Percentiles rank a stretch among this genome's conserved stretches.
Evolutionary conservation across 176 grass and related monocot species (phyloP).

Genomic region (Zea luxurians): DNA sequence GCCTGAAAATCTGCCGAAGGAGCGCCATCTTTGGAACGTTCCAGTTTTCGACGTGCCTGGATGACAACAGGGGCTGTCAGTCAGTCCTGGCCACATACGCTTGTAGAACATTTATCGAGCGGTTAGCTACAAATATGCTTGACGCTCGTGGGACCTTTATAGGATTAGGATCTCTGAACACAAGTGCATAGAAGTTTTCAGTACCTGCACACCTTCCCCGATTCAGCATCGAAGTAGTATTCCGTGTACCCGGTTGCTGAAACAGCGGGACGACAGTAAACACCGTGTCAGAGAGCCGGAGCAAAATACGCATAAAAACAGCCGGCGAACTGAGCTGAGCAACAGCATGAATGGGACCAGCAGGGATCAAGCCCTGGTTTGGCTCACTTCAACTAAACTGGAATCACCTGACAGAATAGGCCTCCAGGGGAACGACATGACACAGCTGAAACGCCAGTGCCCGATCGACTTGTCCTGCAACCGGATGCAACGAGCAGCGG

Average conservation of each 20-base stretch:
- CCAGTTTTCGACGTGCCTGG: slow-evolving; percentile 83
- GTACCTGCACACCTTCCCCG: slow-evolving; percentile 80
- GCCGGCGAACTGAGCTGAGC: background rate
- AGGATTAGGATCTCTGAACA: background rate
- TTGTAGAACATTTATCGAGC: background rate
- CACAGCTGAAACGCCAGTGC: slow-evolving; percentile 90
- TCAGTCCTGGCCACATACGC: background rate
- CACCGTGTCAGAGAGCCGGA: background rate
- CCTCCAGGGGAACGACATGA: slow-evolving; percentile 97
- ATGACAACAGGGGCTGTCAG: background rate
- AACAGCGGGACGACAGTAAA: background rate
- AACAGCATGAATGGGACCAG: background rate
- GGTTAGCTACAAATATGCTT: background rate
- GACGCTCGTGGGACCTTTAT: background rate
- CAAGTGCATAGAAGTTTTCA: background rate
- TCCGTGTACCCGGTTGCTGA: slow-evolving; percentile 93
- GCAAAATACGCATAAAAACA: background rate
- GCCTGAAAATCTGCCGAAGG: slow-evolving; percentile 86
- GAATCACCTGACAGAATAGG: slow-evolving; percentile 77
- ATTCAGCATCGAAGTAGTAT: slow-evolving; percentile 70
- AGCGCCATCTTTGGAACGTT: slow-evolving; percentile 90
- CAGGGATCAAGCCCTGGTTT: background rate
- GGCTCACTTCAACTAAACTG: background rate
- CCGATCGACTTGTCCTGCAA: slow-evolving; percentile 89
- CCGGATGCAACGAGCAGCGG: background rate